Conservation (phyloP, 169 alveolate species). For the Cryptosporidium sp. region DNA sequence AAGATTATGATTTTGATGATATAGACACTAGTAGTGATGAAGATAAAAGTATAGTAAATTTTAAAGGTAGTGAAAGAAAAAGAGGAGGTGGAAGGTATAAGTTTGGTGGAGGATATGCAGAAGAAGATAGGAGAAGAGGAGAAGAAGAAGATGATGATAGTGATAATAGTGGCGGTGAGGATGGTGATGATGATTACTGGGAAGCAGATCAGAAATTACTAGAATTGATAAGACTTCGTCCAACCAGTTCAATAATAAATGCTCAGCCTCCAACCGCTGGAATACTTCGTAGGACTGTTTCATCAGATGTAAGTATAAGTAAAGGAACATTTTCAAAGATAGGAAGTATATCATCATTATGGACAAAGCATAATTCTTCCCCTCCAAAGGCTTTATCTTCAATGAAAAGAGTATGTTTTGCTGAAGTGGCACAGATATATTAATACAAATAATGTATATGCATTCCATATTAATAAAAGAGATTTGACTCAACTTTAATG, state of each 20-base stretch:
- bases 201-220: conserved; percentile 36
- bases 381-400: conserved; percentile 65
- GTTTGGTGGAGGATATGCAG: background rate
- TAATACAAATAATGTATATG: background rate
- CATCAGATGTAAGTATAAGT: conserved; percentile 6
- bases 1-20: conserved; percentile 14
- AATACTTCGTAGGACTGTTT: conserved; percentile 47
- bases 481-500: no score
- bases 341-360: conserved; percentile 46
- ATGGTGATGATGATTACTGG: conserved; percentile 44
- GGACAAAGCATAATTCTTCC: conserved; percentile 48
- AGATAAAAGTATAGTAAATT: background rate
- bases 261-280: conserved; percentile 63
- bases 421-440: conserved; percentile 51
- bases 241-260: conserved; percentile 47
- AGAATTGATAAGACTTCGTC: conserved; percentile 56
- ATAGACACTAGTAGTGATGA: conserved; percentile 11
- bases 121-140: background rate
- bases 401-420: conserved; percentile 65
- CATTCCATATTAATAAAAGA: background rate
- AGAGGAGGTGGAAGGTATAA: background rate
- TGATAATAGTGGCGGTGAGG: background rate
- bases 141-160: background rate
- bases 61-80: background rate
- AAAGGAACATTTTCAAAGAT: conserved; percentile 35